Conservation (phyloP, 73 alveolate genomes). For the Effrenium voratum region DNA sequence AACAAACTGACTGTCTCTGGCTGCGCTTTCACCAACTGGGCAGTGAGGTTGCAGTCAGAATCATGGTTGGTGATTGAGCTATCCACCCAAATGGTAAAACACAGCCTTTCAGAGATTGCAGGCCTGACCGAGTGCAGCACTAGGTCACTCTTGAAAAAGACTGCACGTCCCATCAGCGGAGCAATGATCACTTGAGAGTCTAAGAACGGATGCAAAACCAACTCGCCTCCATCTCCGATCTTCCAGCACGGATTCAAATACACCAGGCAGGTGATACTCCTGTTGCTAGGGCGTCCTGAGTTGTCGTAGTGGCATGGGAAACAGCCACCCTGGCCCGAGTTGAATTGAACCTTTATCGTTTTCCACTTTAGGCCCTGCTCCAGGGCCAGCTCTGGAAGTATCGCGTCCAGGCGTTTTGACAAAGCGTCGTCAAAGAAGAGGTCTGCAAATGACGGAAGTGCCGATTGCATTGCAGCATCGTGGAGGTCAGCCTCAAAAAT, state of each 20-base stretch:
- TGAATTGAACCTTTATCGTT: conserved; percentile 58
- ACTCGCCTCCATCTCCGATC: conserved; percentile 85
- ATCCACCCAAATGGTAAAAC: conserved; percentile 89
- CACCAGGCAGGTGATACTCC: conserved; percentile 71
- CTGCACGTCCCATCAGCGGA: conserved; percentile 48
- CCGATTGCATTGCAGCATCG: neutral
- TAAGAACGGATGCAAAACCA: conserved; percentile 80
- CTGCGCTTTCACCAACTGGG: neutral
- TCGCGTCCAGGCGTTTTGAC: neutral
- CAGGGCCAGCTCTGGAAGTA: conserved; percentile 14
- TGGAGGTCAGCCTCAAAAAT: conserved; percentile 67
- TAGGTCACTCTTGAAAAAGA: conserved; percentile 32
- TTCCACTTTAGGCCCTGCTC: conserved; percentile 18
- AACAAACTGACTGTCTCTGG: conserved; percentile 8
- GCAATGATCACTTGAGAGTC: conserved; percentile 21
- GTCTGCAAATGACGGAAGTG: conserved; percentile 35
- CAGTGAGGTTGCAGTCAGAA: conserved; percentile 27
- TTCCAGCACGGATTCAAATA: conserved; percentile 74
- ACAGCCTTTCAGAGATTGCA: conserved; percentile 17
- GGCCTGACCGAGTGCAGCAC: conserved; percentile 75
- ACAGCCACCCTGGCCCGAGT: conserved; percentile 71
- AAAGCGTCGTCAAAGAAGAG: conserved; percentile 27
- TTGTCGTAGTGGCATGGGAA: conserved; percentile 91
- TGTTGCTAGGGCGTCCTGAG: conserved; percentile 60
- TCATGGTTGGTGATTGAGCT: conserved; percentile 12